phyloP scores from a whole-genome alignment of 768 basidiomycete genomes.

The Leccinum aurantiacum region DNA sequence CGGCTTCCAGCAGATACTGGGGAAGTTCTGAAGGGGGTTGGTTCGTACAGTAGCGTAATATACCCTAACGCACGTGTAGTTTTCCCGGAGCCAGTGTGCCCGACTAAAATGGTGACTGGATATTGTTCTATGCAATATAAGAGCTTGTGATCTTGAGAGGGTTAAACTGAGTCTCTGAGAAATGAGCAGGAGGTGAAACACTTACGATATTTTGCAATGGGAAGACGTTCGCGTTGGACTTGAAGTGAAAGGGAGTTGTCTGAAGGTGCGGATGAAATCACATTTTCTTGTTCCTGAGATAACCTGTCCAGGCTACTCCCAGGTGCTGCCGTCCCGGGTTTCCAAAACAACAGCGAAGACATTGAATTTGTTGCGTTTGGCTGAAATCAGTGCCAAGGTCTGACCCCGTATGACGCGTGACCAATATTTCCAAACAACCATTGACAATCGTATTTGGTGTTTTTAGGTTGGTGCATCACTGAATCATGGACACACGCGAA shows the following conservation, averaged over 20 bases:
- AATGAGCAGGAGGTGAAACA: constrained; percentile 6
- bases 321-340: constrained; percentile 81
- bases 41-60: not conserved
- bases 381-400: not conserved
- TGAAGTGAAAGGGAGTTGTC: constrained; percentile 61
- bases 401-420: not conserved
- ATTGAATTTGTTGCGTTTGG: constrained; percentile 27
- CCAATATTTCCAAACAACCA: too few species aligned
- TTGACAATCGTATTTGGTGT: too few species aligned
- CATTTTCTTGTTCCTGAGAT: constrained; percentile 69
- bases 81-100: constrained; percentile 96
- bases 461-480: not conserved
- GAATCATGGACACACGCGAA: constrained; percentile 37
- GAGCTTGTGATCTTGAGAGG: constrained; percentile 63
- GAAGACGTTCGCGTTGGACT: constrained; percentile 76
- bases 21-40: constrained; percentile 69
- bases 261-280: constrained; percentile 64
- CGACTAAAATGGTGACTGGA: constrained; percentile 85
- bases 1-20: constrained; percentile 90
- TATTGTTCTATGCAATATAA: constrained; percentile 82
- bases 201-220: constrained; percentile 86
- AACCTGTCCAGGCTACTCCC: constrained; percentile 87
- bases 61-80: constrained; percentile 75
- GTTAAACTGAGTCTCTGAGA: not conserved
- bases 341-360: constrained; percentile 77